Conservation (phyloP, 2,329 filamentous ascomycete species). For the Fusarium agapanthi region DNA sequence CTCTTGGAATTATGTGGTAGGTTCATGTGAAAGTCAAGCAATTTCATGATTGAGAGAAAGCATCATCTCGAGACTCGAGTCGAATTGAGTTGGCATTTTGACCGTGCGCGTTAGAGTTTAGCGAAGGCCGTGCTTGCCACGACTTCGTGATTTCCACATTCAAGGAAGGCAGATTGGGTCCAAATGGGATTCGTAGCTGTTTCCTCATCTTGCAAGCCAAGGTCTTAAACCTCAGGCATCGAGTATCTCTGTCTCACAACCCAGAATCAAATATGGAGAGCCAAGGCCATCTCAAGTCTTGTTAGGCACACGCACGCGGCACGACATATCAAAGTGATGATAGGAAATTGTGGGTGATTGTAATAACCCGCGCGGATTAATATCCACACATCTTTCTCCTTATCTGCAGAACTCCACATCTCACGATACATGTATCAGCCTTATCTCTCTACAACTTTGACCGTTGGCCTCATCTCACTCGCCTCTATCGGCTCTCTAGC, state of each 20-base stretch:
- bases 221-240: background rate
- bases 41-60: background rate
- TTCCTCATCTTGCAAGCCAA: background rate
- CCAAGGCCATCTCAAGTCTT: background rate
- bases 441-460: slow-evolving; percentile 22
- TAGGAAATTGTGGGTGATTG: slow-evolving; percentile 7
- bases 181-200: background rate
- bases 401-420: slow-evolving; percentile 33
- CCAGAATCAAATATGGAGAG: background rate
- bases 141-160: background rate
- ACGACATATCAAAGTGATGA: background rate
- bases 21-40: background rate
- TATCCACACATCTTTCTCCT: slow-evolving; percentile 13
- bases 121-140: background rate
- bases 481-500: background rate
- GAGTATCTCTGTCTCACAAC: background rate
- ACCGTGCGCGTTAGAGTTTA: slow-evolving; percentile 14
- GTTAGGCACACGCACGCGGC: background rate
- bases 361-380: slow-evolving; percentile 16
- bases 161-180: background rate
- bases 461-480: background rate
- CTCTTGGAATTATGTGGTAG: background rate
- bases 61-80: background rate
- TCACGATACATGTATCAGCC: slow-evolving; percentile 19
- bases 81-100: background rate